These are phyloP conservation scores for Linum tenue DNA, from an alignment of 345 rosid genomes.

Conservation along the genomic window DNA sequence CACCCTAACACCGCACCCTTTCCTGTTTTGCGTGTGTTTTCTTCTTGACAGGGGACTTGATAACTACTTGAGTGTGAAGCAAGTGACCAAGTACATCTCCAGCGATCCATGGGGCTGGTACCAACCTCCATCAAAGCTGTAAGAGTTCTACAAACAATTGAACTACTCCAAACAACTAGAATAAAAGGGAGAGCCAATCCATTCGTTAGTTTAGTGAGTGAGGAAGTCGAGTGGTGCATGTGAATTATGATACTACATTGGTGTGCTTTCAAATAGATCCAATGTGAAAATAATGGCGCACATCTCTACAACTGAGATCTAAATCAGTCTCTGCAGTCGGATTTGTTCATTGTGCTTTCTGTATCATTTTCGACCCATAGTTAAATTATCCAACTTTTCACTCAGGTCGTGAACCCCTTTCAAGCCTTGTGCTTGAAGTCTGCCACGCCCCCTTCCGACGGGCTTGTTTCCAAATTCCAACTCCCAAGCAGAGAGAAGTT, in stretches of 20 bases:
- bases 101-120: constrained; percentile 95
- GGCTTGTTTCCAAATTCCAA: no score
- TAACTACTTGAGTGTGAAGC: constrained; percentile 85
- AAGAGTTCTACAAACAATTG: constrained; percentile 6
- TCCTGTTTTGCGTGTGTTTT: not conserved
- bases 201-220: not conserved
- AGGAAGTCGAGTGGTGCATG: not conserved
- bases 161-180: not conserved
- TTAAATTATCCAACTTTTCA: not conserved
- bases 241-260: no score
- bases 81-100: constrained; percentile 68
- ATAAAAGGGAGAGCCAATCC: not conserved
- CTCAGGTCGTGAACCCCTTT: not conserved
- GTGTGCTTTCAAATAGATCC: no score
- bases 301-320: not conserved
- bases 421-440: not conserved
- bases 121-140: constrained; percentile 66
- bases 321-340: no score
- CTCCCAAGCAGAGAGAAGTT: no score
- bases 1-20: not conserved
- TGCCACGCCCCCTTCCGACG: no score
- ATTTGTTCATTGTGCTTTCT: not conserved
- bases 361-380: not conserved
- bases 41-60: constrained; percentile 71
- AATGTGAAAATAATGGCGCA: no score